A percentile compares a stretch with the other conserved stretches of the same genome.
These are phyloP conservation scores for Lactarius sanguifluus DNA, from an alignment of 768 basidiomycete genomes.

Conservation along the genomic window DNA sequence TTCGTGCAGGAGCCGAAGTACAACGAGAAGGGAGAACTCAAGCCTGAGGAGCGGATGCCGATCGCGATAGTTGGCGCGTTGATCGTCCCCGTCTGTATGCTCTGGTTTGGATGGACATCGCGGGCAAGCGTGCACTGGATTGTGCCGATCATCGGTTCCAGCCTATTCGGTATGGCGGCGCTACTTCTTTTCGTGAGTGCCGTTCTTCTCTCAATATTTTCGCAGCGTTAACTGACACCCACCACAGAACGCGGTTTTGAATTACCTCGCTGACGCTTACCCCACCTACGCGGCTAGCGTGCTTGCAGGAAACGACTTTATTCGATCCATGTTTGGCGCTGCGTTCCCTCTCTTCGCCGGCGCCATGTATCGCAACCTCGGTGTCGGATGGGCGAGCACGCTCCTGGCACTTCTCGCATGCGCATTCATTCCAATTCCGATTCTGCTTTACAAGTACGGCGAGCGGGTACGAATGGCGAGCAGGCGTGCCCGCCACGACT, in stretches of 20 bases:
- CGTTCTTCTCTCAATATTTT: constrained; percentile 33
- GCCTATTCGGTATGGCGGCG: constrained; percentile 37
- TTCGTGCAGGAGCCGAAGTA: constrained; percentile 28
- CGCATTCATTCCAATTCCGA: constrained; percentile 32
- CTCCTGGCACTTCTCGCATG: constrained; percentile 35
- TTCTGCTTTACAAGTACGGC: constrained; percentile 27
- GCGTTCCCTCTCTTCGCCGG: constrained; percentile 29
- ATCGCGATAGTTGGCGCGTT: constrained; percentile 37
- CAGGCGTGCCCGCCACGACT: constrained; percentile 29
- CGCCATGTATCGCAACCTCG: constrained; percentile 32
- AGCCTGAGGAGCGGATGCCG: constrained; percentile 38
- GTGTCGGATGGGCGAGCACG: constrained; percentile 33
- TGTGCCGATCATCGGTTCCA: constrained; percentile 37
- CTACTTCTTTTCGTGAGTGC: constrained; percentile 35
- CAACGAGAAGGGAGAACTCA: constrained; percentile 24
- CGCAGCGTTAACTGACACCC: background rate
- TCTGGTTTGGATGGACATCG: constrained; percentile 40
- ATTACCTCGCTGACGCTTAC: constrained; percentile 38
- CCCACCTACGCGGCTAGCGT: constrained; percentile 37
- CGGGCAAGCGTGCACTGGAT: constrained; percentile 38
- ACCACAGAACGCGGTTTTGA: constrained; percentile 30
- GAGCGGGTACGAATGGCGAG: constrained; percentile 24
- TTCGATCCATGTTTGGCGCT: constrained; percentile 34
- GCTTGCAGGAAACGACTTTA: constrained; percentile 39
- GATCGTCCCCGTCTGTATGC: constrained; percentile 37